phyloP scores from a whole-genome alignment of 345 rosid genomes.

The Gossypium arboreum region DNA sequence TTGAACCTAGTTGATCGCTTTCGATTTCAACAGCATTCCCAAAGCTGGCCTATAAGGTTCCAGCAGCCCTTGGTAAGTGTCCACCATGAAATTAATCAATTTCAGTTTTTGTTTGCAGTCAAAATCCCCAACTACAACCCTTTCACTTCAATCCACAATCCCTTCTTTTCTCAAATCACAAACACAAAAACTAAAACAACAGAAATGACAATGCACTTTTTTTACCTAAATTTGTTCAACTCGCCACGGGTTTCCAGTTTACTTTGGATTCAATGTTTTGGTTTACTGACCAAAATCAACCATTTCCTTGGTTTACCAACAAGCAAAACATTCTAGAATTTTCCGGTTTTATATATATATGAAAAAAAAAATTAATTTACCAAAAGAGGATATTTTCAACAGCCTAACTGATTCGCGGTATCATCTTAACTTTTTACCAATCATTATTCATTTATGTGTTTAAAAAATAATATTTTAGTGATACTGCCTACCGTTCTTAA shows the following conservation, averaged over 20 bases:
- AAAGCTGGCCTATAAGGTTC: neutral
- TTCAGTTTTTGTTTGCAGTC: constrained; percentile 11
- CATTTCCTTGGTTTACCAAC: neutral
- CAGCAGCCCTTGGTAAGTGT: neutral
- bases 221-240: neutral
- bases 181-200: too few relatives aligned
- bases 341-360: too few relatives aligned
- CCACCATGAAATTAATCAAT: constrained; percentile 10
- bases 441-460: too few relatives aligned
- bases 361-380: too few relatives aligned
- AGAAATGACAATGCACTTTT: neutral
- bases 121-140: constrained; percentile 25
- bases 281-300: neutral
- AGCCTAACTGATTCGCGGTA: too few relatives aligned
- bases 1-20: too few relatives aligned
- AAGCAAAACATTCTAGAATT: neutral
- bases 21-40: neutral
- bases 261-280: neutral
- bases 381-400: too few relatives aligned
- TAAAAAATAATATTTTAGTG: too few relatives aligned
- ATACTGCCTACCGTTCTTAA: too few relatives aligned
- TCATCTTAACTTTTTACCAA: too few relatives aligned
- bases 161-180: neutral
- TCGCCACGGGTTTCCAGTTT: neutral
- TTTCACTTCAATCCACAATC: neutral